A percentile compares a stretch with the other conserved stretches of the same genome.
Conservation (phyloP, 352 stramenopile species). For the Globisporangium solare region DNA sequence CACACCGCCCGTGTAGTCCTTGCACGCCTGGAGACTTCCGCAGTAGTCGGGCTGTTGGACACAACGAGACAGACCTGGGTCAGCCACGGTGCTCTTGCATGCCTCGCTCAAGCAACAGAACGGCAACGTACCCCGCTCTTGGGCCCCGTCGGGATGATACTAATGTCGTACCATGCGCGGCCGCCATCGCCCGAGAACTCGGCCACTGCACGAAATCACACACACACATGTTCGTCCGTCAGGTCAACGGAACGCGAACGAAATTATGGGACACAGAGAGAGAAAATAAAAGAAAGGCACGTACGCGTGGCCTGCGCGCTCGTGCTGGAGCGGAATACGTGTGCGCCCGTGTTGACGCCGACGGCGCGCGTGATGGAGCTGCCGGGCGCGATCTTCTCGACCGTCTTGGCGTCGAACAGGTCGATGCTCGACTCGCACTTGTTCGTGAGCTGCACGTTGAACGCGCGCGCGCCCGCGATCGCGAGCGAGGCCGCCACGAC, state of each 20-base stretch:
- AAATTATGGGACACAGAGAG: background rate
- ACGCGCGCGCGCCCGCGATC: constrained; percentile 21
- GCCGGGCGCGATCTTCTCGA: constrained; percentile 28
- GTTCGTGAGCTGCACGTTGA: constrained; percentile 48
- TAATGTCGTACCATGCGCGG: constrained; percentile 69
- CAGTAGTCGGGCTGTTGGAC: constrained; percentile 37
- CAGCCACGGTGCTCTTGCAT: background rate
- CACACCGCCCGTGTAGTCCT: constrained; percentile 43
- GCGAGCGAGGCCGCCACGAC: constrained; percentile 18
- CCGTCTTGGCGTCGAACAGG: constrained; percentile 40
- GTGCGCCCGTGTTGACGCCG: constrained; percentile 22
- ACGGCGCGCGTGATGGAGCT: constrained; percentile 29
- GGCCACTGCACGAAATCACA: constrained; percentile 24
- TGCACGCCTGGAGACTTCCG: constrained; percentile 42
- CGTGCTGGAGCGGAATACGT: constrained; percentile 46
- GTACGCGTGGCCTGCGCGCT: constrained; percentile 45
- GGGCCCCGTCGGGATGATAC: constrained; percentile 63
- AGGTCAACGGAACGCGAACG: background rate
- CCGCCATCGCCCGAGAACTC: constrained; percentile 62
- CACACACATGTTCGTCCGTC: background rate
- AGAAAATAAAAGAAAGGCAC: too few species aligned
- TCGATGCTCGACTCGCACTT: constrained; percentile 35
- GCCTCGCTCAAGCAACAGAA: background rate
- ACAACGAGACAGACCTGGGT: background rate
- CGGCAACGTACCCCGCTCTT: constrained; percentile 23